Percentiles rank a stretch among this genome's conserved stretches.
Conservation (phyloP, 2,329 filamentous ascomycete species). For the Aspergillus terreus region DNA sequence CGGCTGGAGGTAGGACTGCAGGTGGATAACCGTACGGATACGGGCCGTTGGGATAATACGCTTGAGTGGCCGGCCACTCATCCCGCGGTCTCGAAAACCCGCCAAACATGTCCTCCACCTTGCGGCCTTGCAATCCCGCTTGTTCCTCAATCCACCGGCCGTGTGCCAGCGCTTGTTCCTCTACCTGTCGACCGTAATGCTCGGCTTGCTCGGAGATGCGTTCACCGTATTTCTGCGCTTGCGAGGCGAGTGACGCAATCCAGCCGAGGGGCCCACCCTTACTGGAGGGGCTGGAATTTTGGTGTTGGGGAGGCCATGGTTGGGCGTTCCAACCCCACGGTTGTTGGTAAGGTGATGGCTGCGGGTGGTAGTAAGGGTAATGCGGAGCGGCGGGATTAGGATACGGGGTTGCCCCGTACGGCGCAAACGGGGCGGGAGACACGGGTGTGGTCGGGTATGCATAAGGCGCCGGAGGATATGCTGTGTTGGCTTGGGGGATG, state of each 20-base stretch:
- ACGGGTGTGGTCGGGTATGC: conserved; percentile 13
- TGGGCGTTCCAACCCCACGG: conserved; percentile 28
- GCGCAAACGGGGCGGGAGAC: conserved; percentile 12
- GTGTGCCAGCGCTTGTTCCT: conserved; percentile 36
- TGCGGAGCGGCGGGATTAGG: conserved; percentile 15
- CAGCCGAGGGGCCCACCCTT: conserved; percentile 30
- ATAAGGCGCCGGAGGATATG: conserved; percentile 9
- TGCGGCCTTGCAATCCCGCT: conserved; percentile 26
- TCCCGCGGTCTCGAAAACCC: conserved; percentile 10
- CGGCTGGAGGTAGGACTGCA: neutral
- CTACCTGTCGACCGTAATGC: conserved; percentile 33
- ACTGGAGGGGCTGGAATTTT: conserved; percentile 10
- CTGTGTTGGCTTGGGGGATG: conserved; percentile 6
- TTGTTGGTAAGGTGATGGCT: conserved; percentile 17
- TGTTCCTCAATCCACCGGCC: conserved; percentile 38
- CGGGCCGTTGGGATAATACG: conserved; percentile 12
- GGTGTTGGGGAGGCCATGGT: conserved; percentile 21
- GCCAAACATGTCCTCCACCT: conserved; percentile 19
- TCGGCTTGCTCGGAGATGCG: conserved; percentile 33
- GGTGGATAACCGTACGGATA: conserved; percentile 2
- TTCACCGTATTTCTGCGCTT: conserved; percentile 39
- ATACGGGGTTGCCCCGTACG: conserved; percentile 21
- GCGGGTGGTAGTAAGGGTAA: conserved; percentile 20
- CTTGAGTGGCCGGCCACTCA: neutral
- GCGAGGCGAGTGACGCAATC: conserved; percentile 32